These are phyloP conservation scores for Komagataella kurtzmanii DNA, from an alignment of 805 yeast genomes.

Conservation along the genomic window DNA sequence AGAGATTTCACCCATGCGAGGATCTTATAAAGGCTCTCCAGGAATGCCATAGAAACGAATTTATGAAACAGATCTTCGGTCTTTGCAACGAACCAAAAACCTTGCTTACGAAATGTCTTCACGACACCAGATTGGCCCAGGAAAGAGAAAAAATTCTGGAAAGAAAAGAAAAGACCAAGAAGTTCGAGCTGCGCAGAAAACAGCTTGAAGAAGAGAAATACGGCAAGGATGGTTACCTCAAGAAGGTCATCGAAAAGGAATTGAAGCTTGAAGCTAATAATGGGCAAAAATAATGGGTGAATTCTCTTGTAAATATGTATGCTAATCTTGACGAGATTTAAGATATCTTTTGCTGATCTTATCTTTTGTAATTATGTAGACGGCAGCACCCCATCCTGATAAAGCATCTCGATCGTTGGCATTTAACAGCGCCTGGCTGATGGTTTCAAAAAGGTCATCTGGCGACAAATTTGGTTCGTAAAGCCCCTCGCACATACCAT, in stretches of 20 bases:
- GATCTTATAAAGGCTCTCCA: conserved; percentile 80
- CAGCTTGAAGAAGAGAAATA: conserved; percentile 61
- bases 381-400: conserved; percentile 98
- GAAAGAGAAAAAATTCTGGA: conserved; percentile 41
- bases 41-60: conserved; percentile 69
- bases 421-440: conserved; percentile 82
- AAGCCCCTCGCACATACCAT: conserved; percentile 96
- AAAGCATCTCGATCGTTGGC: conserved; percentile 97
- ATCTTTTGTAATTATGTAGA: conserved; percentile 83
- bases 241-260: conserved; percentile 47
- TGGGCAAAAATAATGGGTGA: neutral
- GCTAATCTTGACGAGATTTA: conserved; percentile 89
- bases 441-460: conserved; percentile 91
- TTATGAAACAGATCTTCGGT: conserved; percentile 62
- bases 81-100: conserved; percentile 76
- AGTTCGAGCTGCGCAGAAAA: conserved; percentile 42
- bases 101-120: conserved; percentile 67
- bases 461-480: conserved; percentile 92
- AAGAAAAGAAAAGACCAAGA: conserved; percentile 43
- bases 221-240: conserved; percentile 63
- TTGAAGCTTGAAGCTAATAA: conserved; percentile 14
- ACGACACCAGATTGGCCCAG: conserved; percentile 54
- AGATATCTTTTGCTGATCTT: conserved; percentile 77
- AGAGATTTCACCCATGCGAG: conserved; percentile 44
- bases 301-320: neutral